These are phyloP conservation scores for Diaporthe ilicicola DNA, from an alignment of 2,329 filamentous ascomycete genomes.

Conservation along the genomic window DNA sequence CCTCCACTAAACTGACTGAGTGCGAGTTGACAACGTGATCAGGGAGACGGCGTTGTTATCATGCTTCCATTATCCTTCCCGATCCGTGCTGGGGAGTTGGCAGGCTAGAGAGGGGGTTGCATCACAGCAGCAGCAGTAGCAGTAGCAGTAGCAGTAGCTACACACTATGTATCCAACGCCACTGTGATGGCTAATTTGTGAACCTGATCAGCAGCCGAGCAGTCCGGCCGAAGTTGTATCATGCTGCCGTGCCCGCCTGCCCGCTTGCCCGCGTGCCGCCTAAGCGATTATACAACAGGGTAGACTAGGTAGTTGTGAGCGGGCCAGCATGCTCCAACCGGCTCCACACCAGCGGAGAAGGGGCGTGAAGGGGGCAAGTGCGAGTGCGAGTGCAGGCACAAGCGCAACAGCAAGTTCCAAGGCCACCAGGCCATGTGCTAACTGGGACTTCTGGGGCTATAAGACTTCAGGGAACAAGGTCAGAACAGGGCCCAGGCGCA, in stretches of 20 bases:
- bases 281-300: background rate
- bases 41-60: background rate
- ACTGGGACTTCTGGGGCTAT: background rate
- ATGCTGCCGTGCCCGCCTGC: background rate
- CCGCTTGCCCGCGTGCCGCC: background rate
- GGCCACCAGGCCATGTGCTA: background rate
- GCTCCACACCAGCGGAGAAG: slow-evolving; percentile 17
- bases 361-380: slow-evolving; percentile 12
- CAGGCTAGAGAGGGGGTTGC: slow-evolving; percentile 1
- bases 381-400: background rate
- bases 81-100: background rate
- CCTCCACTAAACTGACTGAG: background rate
- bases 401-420: background rate
- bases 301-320: background rate
- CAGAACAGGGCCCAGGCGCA: slow-evolving; percentile 14
- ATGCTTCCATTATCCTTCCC: too few species aligned
- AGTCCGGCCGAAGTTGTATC: slow-evolving; percentile 15
- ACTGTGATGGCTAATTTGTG: background rate
- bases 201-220: slow-evolving; percentile 12
- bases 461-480: slow-evolving; percentile 9
- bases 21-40: background rate
- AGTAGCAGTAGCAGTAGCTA: background rate
- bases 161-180: slow-evolving; percentile 1
- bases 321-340: slow-evolving; percentile 1
- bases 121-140: background rate